Evolutionary conservation across 2,329 filamentous ascomycete species (phyloP).

Genomic region (Mycogone perniciosa): DNA sequence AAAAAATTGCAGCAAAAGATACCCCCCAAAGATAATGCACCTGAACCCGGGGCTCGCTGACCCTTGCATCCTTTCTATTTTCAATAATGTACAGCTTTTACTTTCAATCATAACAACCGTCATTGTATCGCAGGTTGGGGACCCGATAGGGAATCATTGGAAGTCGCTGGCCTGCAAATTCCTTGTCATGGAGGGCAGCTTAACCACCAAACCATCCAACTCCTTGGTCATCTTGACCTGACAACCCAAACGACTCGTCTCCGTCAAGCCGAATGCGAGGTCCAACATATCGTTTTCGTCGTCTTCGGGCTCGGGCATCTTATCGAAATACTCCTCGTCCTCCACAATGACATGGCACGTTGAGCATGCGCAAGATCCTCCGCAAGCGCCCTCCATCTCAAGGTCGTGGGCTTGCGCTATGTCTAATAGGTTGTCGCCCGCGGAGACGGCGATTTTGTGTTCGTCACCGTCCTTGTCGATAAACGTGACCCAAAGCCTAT

Average conservation of each 20-base stretch:
- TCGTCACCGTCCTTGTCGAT: conserved; percentile 81
- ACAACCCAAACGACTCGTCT: conserved; percentile 77
- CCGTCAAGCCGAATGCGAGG: conserved; percentile 80
- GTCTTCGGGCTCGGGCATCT: conserved; percentile 70
- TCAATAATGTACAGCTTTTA: conserved; percentile 8
- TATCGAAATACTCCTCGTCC: conserved; percentile 67
- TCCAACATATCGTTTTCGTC: conserved; percentile 90
- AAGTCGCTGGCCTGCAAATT: conserved; percentile 97
- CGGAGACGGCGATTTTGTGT: conserved; percentile 70
- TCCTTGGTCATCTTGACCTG: conserved; percentile 90
- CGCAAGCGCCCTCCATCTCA: conserved; percentile 98
- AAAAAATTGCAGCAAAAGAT: conserved; percentile 10
- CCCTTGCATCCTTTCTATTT: background rate
- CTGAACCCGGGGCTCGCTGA: conserved; percentile 5
- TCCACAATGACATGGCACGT: conserved; percentile 87
- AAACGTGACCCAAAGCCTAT: conserved; percentile 80
- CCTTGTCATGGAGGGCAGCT: conserved; percentile 85
- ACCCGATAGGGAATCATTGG: conserved; percentile 25
- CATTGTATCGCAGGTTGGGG: background rate
- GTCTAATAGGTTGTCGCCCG: conserved; percentile 89
- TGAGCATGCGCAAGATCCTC: conserved; percentile 87
- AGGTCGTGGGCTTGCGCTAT: conserved; percentile 92
- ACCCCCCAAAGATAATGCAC: conserved; percentile 6
- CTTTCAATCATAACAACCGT: background rate
- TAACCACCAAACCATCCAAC: conserved; percentile 78